phyloP scores from a whole-genome alignment of 495 filamentous ascomycete species.

The Podospora sp. region DNA sequence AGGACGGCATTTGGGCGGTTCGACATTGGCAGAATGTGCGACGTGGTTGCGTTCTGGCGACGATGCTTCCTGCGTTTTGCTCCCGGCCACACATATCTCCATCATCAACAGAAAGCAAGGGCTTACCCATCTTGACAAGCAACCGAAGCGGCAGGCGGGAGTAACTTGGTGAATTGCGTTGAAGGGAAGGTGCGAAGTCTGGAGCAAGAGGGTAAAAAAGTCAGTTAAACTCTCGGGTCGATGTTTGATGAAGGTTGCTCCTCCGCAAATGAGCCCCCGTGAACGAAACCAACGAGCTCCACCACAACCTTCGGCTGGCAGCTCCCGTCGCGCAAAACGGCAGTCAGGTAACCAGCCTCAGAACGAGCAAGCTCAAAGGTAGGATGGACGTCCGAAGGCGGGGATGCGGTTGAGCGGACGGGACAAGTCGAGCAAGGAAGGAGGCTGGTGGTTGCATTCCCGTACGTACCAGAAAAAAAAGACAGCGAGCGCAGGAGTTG shows the following conservation, averaged over 20 bases:
- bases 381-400: not conserved
- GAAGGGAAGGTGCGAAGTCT: slow-evolving; percentile 36
- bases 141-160: slow-evolving; percentile 17
- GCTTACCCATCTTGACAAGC: slow-evolving; percentile 53
- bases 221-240: slow-evolving; percentile 27
- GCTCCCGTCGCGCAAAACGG: not conserved
- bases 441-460: slow-evolving; percentile 18
- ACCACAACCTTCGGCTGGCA: slow-evolving; percentile 5
- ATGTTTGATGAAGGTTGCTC: slow-evolving; percentile 12
- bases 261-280: not conserved
- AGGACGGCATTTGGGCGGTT: slow-evolving; percentile 22
- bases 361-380: not conserved
- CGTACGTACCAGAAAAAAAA: slow-evolving; percentile 33
- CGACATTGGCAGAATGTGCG: slow-evolving; percentile 24
- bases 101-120: slow-evolving; percentile 38
- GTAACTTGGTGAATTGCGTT: slow-evolving; percentile 10
- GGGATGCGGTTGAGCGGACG: slow-evolving; percentile 8
- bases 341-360: not conserved
- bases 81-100: slow-evolving; percentile 31
- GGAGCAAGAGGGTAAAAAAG: slow-evolving; percentile 21
- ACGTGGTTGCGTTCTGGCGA: slow-evolving; percentile 27
- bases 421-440: slow-evolving; percentile 10
- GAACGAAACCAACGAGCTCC: slow-evolving; percentile 6
- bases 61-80: slow-evolving; percentile 34
- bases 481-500: slow-evolving; percentile 23